Conservation (phyloP, 257 asterid genomes). For the Solanum dulcamara region DNA sequence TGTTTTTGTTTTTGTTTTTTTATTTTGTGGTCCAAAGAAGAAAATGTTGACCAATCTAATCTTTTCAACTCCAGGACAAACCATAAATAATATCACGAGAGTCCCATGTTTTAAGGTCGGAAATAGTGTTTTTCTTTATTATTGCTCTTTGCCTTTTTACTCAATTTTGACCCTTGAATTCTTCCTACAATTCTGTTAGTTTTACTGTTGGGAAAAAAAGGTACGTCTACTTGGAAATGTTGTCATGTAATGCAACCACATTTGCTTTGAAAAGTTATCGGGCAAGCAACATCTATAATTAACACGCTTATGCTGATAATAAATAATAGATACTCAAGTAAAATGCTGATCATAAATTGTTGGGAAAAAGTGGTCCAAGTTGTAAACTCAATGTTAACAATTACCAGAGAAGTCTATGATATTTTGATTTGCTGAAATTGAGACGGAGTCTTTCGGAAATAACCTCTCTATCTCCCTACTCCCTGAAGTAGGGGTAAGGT, state of each 20-base stretch:
- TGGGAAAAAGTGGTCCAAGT: not conserved
- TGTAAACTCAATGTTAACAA: not conserved
- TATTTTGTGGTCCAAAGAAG: not conserved
- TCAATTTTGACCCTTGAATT: not conserved
- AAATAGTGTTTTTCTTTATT: not conserved
- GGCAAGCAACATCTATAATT: not conserved
- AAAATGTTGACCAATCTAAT: not conserved
- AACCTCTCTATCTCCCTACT: too few relatives aligned
- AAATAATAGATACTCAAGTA: not conserved
- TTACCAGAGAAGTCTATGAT: not conserved
- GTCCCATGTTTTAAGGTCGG: not conserved
- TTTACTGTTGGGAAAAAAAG: not conserved
- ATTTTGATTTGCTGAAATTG: too few relatives aligned
- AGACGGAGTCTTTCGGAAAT: too few relatives aligned
- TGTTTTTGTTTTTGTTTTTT: not conserved
- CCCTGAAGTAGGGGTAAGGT: not conserved
- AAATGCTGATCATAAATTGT: not conserved
- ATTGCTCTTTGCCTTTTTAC: not conserved
- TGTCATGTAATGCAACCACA: not conserved
- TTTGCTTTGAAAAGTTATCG: not conserved
- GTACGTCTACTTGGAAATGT: not conserved
- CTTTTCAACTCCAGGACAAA: not conserved
- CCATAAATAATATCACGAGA: slow-evolving; percentile 4
- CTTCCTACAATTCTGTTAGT: not conserved
- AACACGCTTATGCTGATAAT: not conserved